Evolutionary conservation across 495 filamentous ascomycete species (phyloP).

Genomic region (Neohortaea acidophila): DNA sequence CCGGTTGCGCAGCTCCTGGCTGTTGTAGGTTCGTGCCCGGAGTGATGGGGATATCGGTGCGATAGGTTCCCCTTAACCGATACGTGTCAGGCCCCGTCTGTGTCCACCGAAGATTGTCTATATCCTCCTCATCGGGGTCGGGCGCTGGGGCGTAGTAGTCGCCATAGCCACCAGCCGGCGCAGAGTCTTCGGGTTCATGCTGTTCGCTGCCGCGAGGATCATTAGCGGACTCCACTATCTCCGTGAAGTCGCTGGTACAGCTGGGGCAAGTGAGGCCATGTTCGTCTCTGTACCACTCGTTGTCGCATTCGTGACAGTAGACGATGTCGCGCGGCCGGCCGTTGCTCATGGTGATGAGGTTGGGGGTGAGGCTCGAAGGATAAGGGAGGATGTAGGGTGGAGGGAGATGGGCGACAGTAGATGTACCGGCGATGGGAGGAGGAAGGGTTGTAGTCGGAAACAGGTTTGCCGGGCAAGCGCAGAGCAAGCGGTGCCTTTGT

Average conservation of each 20-base stretch:
- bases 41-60: slow-evolving; percentile 2
- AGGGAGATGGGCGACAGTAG: no score
- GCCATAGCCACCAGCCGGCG: slow-evolving; percentile 18
- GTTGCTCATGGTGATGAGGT: background rate
- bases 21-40: background rate
- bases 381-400: no score
- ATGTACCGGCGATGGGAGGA: no score
- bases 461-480: no score
- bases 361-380: background rate
- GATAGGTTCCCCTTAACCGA: background rate
- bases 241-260: slow-evolving; percentile 62
- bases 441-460: no score
- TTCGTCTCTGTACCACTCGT: slow-evolving; percentile 64
- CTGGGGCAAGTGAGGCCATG: slow-evolving; percentile 55
- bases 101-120: slow-evolving; percentile 25
- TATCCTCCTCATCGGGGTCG: slow-evolving; percentile 30
- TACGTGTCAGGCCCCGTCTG: slow-evolving; percentile 12
- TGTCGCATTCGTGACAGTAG: slow-evolving; percentile 63
- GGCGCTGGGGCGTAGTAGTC: slow-evolving; percentile 26
- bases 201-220: slow-evolving; percentile 26
- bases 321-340: slow-evolving; percentile 40
- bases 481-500: no score
- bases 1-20: background rate
- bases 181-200: slow-evolving; percentile 11
- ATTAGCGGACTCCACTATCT: slow-evolving; percentile 43